Evolutionary conservation across 768 basidiomycete genomes (phyloP).

Genomic region (Suillus luteus): DNA sequence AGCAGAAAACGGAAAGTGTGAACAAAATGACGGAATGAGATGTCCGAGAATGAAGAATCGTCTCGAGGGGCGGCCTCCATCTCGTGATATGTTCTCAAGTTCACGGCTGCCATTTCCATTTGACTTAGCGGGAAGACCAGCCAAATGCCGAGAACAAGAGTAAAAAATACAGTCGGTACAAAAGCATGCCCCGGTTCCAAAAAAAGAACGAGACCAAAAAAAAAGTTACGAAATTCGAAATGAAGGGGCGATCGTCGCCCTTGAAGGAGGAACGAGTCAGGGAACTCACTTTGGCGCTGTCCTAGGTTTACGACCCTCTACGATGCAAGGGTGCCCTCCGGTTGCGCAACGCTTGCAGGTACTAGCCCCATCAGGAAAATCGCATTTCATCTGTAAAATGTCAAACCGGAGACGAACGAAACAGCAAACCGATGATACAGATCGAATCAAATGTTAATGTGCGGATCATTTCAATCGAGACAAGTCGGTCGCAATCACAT

Average conservation of each 20-base stretch:
- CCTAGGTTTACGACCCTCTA: constrained; percentile 79
- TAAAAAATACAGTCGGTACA: constrained; percentile 22
- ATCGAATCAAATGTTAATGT: constrained; percentile 12
- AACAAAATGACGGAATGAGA: background rate
- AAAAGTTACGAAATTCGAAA: constrained; percentile 24
- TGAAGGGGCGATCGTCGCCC: constrained; percentile 7
- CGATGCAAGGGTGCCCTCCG: constrained; percentile 76
- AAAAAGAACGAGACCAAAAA: constrained; percentile 12
- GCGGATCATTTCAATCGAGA: constrained; percentile 3
- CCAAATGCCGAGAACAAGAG: constrained; percentile 15
- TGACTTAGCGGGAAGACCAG: constrained; percentile 15
- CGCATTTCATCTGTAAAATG: constrained; percentile 76
- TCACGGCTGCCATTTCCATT: constrained; percentile 18
- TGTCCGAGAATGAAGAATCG: constrained; percentile 1
- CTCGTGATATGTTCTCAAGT: constrained; percentile 17
- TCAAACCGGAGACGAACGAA: constrained; percentile 17
- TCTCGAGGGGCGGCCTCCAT: constrained; percentile 7
- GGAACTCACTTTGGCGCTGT: constrained; percentile 78
- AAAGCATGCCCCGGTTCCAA: constrained; percentile 26
- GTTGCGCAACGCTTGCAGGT: constrained; percentile 79
- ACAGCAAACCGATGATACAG: constrained; percentile 18
- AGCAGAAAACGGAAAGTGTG: constrained; percentile 1
- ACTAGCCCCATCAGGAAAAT: constrained; percentile 69
- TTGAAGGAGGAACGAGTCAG: background rate
- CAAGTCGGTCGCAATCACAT: constrained; percentile 9